These are phyloP conservation scores for Aspergillus campestris DNA, from an alignment of 495 filamentous ascomycete genomes.

Conservation along the genomic window DNA sequence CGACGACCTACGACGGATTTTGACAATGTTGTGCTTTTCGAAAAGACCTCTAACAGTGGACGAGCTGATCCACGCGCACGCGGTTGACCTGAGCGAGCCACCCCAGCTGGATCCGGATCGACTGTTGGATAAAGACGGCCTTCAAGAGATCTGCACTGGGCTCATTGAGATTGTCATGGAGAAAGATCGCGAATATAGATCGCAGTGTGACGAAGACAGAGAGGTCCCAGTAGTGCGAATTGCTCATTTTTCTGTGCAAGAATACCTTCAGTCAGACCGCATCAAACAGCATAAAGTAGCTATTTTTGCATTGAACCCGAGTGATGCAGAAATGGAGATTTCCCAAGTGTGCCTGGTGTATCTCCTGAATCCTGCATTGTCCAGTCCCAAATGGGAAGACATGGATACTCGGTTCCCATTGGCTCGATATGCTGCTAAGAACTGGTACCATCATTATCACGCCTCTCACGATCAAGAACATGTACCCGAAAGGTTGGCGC, in stretches of 20 bases:
- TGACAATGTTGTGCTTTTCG: conserved; percentile 26
- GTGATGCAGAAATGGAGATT: conserved; percentile 18
- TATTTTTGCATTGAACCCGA: conserved; percentile 13
- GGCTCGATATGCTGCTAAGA: conserved; percentile 17
- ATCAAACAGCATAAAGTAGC: conserved; percentile 16
- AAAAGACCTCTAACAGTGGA: conserved; percentile 16
- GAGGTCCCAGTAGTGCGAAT: conserved; percentile 13
- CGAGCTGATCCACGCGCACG: conserved; percentile 24
- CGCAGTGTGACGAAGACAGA: neutral
- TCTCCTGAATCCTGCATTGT: conserved; percentile 20
- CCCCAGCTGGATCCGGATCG: conserved; percentile 16
- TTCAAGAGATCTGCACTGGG: conserved; percentile 21
- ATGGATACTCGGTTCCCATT: conserved; percentile 14
- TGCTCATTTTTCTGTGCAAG: conserved; percentile 33
- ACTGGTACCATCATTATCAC: conserved; percentile 19
- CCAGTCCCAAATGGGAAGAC: neutral
- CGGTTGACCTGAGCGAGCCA: conserved; percentile 13
- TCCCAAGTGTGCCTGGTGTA: conserved; percentile 24
- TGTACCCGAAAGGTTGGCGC: neutral
- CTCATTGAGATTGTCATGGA: conserved; percentile 23
- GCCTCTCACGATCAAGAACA: neutral
- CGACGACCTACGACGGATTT: conserved; percentile 18
- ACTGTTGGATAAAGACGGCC: conserved; percentile 12
- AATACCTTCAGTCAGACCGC: conserved; percentile 32
- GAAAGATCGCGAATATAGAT: too few species aligned